These are phyloP conservation scores for Persicaria tinctoria DNA, from an alignment of 148 eudicot species.

Conservation along the genomic window DNA sequence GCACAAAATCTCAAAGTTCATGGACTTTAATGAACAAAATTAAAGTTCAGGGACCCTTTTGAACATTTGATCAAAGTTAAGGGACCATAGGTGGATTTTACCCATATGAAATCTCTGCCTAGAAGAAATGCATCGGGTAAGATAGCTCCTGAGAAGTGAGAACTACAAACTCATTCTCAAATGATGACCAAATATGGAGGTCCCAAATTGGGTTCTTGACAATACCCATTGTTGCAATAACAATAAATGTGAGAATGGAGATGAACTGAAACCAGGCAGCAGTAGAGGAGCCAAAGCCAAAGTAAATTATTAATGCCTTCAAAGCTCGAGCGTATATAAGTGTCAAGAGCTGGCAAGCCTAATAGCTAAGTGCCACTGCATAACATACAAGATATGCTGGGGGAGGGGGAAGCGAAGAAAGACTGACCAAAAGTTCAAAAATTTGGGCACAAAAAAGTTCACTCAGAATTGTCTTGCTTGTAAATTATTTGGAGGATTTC, in stretches of 20 bases:
- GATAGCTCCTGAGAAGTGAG: background rate
- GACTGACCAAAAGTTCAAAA: background rate
- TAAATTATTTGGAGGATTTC: conserved; percentile 12
- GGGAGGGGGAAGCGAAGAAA: background rate
- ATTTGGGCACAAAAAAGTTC: background rate
- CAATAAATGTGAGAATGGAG: too few species aligned
- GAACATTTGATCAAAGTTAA: too few species aligned
- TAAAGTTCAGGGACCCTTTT: too few species aligned
- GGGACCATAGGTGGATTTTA: background rate
- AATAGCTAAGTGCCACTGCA: background rate
- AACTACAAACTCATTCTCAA: background rate
- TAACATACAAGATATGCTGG: background rate
- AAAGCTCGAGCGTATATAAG: background rate
- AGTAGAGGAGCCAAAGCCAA: too few species aligned
- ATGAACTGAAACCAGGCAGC: too few species aligned
- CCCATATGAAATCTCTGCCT: background rate
- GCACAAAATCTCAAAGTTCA: too few species aligned
- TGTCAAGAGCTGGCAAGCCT: background rate
- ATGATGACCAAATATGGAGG: background rate
- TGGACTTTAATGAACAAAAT: too few species aligned
- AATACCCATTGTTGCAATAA: background rate
- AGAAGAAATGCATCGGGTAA: background rate
- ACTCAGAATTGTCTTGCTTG: background rate
- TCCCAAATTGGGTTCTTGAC: background rate
- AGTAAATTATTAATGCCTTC: too few species aligned